Evolutionary conservation across 164 flowering plant genomes (phyloP), one percentile per base, ranked within the genome.

Genomic region (Liquidambar formosana): DNA sequence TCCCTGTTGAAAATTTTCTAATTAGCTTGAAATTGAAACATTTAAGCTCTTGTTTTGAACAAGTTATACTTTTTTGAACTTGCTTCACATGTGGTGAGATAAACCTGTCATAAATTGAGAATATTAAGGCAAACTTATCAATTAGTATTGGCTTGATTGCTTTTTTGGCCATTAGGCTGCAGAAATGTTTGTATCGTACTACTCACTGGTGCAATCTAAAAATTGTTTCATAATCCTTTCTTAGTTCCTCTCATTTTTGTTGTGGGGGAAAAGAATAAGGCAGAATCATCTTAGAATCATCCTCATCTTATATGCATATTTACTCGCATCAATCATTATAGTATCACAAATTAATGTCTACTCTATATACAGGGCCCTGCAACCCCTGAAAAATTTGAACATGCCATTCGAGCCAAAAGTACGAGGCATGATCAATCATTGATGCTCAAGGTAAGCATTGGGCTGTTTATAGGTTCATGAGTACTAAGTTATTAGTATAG

Each of bases 361-460:
- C 49, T 21, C 19, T 44, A 1, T 13, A 1, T 61, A 26, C 70
- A 88, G 90, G 92, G 82, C 47, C 90, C 90, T 64, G 76, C 78
- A 49, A 88, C 89, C n/a, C 92, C 89, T 51, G 92, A 86, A 64
- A 86, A 84, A 70, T 71, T 67, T 47, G 92, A 86, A 62, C 83
- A 81, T 28, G 63, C 57, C 15, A 48, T 74, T 54, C 77, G 79
- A 6, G 62, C 75, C 1, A 81, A 64, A 76, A 78, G 72, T 44
- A 19, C 66, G 52, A 82, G 76, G 21, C 67, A 70, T 21, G 78
- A 77, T 18, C 84, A 78, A 22, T 71, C 79, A 26, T 52, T 76
- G 15, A 41, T 56, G 51, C 80, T 79, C 49, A 83, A 75, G 86
- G 91, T 87, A 64, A n/a, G 71, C 21, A 53, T 52, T 33, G 1